phyloP scores from a whole-genome alignment of 495 filamentous ascomycete species.

The Penicillium herquei region DNA sequence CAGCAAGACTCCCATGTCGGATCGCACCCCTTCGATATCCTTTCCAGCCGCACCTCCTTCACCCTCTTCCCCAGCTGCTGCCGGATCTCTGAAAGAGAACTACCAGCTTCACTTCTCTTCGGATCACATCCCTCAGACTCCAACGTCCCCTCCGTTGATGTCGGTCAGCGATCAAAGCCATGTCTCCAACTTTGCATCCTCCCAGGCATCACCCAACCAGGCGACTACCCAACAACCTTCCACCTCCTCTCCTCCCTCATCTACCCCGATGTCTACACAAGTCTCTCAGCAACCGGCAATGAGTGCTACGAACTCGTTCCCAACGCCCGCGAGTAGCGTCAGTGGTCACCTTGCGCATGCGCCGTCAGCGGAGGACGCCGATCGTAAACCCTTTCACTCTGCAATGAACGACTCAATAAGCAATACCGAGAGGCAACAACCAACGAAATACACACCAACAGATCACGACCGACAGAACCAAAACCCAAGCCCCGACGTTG shows the following conservation, averaged over 20 bases:
- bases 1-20: slow-evolving; percentile 40
- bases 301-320: slow-evolving; percentile 45
- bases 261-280: slow-evolving; percentile 48
- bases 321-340: slow-evolving; percentile 48
- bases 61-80: slow-evolving; percentile 43
- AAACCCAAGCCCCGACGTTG: slow-evolving; percentile 12
- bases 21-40: slow-evolving; percentile 37
- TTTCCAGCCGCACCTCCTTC: slow-evolving; percentile 44
- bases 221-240: slow-evolving; percentile 42
- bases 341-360: slow-evolving; percentile 32
- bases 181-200: slow-evolving; percentile 46
- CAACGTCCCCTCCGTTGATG: slow-evolving; percentile 54
- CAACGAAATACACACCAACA: slow-evolving; percentile 33
- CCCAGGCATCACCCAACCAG: slow-evolving; percentile 47
- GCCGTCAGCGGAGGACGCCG: slow-evolving; percentile 33
- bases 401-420: slow-evolving; percentile 22
- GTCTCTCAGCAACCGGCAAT: slow-evolving; percentile 42
- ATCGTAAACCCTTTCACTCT: slow-evolving; percentile 30
- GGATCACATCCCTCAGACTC: slow-evolving; percentile 44
- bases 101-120: slow-evolving; percentile 25
- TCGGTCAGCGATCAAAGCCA: slow-evolving; percentile 50
- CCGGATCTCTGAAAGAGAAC: slow-evolving; percentile 40
- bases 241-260: slow-evolving; percentile 45
- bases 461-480: slow-evolving; percentile 37
- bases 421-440: slow-evolving; percentile 21